Evolutionary conservation across 1,284 basidiomycete genomes (phyloP), one percentile per base, ranked within the genome.

Genomic region (Fistulina hepatica): DNA sequence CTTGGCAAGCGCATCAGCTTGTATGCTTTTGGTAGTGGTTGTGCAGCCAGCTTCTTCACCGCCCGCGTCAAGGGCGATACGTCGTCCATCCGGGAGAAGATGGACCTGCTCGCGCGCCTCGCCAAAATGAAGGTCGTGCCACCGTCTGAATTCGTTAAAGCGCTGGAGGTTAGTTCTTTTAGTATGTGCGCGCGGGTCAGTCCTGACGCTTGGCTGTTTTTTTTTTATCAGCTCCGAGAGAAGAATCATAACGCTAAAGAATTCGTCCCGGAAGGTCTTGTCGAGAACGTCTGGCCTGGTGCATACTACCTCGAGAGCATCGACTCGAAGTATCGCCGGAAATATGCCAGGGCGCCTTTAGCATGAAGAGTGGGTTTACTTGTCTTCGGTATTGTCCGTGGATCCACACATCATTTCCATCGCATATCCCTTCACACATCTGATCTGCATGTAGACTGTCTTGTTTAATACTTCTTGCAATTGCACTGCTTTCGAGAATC

Each of bases 11-110:
- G 88, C 25, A 69, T 94, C 55, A 81, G 80, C 49, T 71, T 97
- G 71, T 98, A 91, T 69, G 90, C 89, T 33, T 97, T 93, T 59
- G 94, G 94, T 37, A 83, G 79, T 35, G 94, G 93, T 42, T 85
- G 88, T 46, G 93, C 94, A 23, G 81, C 86, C 25, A 84, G 79
- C 42, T 93, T 97, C 80, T 98, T 82, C 66, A 78, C 78, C 16
- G 64, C 93, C 45, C 75, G 76, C 44, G 78, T 95, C 52, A 81
- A 78, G 65, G 91, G 90, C 45, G 85, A 90, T 51, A 90, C 86
- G 17, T 64, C 73, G 36, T 73, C 81, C 58, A 89, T 98, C 46
- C 68, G 67, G 49, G 64, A 76, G 57, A 86, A 84, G 65, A 65
- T 95, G 59, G 71, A 91, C 54, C 73, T 97, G 47, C 60, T 81